Percentiles rank a stretch among this genome's conserved stretches.
Evolutionary conservation across 2,329 filamentous ascomycete species (phyloP).

Genomic region (Paecilomyces fulvus): DNA sequence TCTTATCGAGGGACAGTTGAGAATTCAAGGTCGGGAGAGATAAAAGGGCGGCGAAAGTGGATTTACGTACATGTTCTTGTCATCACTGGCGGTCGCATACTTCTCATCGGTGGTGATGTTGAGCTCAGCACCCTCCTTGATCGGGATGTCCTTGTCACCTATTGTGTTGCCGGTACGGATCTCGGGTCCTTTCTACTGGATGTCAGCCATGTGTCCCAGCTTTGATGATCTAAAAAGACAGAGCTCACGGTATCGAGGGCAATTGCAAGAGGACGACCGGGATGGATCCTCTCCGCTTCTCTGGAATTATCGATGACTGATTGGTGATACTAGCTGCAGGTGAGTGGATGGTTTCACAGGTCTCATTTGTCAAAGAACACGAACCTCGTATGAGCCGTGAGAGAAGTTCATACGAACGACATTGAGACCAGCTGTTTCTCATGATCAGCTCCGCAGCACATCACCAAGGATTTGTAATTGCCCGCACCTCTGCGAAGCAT

Average conservation of each 20-base stretch:
- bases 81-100: slow-evolving; percentile 75
- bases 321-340: slow-evolving; percentile 68
- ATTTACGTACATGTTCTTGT: slow-evolving; percentile 76
- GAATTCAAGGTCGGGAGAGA: neutral
- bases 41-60: neutral
- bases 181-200: slow-evolving; percentile 63
- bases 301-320: slow-evolving; percentile 95
- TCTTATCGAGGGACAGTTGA: too few species aligned
- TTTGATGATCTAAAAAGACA: neutral
- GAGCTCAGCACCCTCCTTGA: slow-evolving; percentile 72
- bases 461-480: neutral
- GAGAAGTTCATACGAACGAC: slow-evolving; percentile 99
- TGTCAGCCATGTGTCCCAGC: slow-evolving; percentile 6
- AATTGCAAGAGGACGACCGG: slow-evolving; percentile 86
- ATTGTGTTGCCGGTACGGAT: slow-evolving; percentile 74
- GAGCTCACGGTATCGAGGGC: slow-evolving; percentile 71
- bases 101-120: slow-evolving; percentile 96
- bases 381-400: slow-evolving; percentile 73
- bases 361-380: slow-evolving; percentile 5
- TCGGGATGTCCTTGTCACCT: slow-evolving; percentile 66
- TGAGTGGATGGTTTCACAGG: slow-evolving; percentile 5
- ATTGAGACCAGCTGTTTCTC: slow-evolving; percentile 67
- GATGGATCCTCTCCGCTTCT: slow-evolving; percentile 67
- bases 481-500: slow-evolving; percentile 61
- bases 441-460: slow-evolving; percentile 9